These are phyloP conservation scores for Bolboschoenus planiculmis DNA, from an alignment of 176 grass and related monocot genomes.

Conservation along the genomic window DNA sequence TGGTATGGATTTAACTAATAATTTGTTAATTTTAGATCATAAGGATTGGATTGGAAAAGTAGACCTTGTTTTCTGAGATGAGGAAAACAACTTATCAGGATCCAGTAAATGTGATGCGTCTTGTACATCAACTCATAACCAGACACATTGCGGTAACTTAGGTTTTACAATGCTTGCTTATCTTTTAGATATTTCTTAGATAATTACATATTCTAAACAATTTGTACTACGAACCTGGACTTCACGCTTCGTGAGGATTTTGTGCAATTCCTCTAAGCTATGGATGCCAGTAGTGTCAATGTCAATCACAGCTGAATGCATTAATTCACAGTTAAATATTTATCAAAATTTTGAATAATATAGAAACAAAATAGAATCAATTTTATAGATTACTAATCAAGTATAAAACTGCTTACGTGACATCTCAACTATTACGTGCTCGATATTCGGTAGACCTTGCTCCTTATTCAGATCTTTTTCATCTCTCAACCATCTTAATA, in stretches of 20 bases:
- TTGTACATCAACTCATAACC: background rate
- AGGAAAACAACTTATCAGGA: background rate
- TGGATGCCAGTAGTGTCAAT: constrained; percentile 82
- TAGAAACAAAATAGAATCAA: background rate
- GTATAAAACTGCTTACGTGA: constrained; percentile 50
- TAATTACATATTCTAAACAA: background rate
- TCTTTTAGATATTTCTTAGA: background rate
- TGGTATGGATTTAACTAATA: constrained; percentile 2
- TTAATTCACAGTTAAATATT: background rate
- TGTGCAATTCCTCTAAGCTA: constrained; percentile 52
- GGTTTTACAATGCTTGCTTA: background rate
- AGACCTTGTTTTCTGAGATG: background rate
- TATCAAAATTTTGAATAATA: background rate
- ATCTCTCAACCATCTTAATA: constrained; percentile 85
- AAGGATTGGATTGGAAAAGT: background rate
- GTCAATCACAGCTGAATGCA: constrained; percentile 55
- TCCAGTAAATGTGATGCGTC: background rate
- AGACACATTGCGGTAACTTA: background rate
- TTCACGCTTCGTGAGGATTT: constrained; percentile 38
- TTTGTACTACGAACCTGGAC: constrained; percentile 49
- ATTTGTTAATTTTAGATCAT: background rate
- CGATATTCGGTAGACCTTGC: constrained; percentile 31
- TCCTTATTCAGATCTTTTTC: constrained; percentile 52
- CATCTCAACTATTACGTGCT: constrained; percentile 64
- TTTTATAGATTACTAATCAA: background rate